A percentile compares a stretch with the other conserved stretches of the same genome.
Conservation (phyloP, 139 green algal genomes). For the Chlorella sorokiniana region DNA sequence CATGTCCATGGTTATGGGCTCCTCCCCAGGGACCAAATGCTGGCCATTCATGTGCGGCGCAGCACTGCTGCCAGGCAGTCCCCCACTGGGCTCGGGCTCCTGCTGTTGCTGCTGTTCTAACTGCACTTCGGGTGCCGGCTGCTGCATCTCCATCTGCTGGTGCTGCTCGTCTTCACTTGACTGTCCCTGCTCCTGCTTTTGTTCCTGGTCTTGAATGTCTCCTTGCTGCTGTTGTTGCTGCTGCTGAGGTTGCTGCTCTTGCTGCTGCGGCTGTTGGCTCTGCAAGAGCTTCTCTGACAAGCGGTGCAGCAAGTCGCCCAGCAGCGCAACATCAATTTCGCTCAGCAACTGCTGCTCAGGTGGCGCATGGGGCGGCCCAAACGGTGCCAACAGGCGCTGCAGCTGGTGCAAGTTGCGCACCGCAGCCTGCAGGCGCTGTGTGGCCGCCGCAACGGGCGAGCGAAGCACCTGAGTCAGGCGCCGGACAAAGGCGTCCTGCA, state of each 20-base stretch:
- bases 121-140: not conserved
- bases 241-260: not conserved
- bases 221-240: conserved; percentile 1
- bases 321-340: conserved; percentile 20
- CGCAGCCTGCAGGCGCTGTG: not conserved
- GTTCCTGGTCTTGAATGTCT: not conserved
- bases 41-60: no score
- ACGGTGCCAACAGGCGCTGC: conserved; percentile 27
- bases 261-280: not conserved
- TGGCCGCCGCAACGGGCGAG: not conserved
- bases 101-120: not conserved
- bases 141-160: not conserved
- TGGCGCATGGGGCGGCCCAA: conserved; percentile 16
- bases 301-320: not conserved
- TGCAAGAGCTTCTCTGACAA: conserved; percentile 11
- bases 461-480: conserved; percentile 25
- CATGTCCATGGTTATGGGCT: no score
- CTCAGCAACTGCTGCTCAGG: conserved; percentile 26
- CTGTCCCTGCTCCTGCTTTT: not conserved
- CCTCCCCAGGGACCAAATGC: no score
- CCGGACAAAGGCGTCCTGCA: conserved; percentile 33
- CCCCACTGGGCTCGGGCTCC: not conserved
- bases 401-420: conserved; percentile 38
- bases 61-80: no score
- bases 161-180: not conserved